Base-by-base conservation (phyloP, 257 asterid species). In the Przewalskia tangutica region DNA sequence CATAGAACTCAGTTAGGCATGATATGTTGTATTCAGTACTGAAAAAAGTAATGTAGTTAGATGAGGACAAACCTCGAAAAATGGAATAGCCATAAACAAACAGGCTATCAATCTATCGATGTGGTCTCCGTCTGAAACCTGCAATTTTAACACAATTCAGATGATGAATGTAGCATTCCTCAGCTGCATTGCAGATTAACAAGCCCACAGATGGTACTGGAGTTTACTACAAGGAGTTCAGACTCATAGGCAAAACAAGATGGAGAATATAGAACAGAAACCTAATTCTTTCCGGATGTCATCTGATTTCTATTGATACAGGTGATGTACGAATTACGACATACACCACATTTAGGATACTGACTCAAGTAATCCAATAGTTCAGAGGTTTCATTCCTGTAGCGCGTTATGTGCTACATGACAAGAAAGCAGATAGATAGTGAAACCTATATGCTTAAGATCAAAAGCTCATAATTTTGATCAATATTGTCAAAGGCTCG, bases 61-160 rank as follows among this genome's bases (percentile, higher is more conserved):
- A 73, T 65, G 79, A 83, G 53, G 81, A 66, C 81, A 68, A 75
- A 95, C 98, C 97, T 92, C 93, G 77, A 95, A 95, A 87, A 92
- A 89, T 55, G 98, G 97, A 86, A 95, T 87, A 78, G 98, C 97
- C 93, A 91, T 90, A 86, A 86, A 93, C 82, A 95, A 88, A 86
- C 97, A 93, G 56, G 97, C 87, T 85, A 93, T 93, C 78, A 95
- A 87, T 82, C 98, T 88, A 86, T 85, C 97, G 79, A 92, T 89
- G 85, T 95, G 98, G 88, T 95, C 98, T 77, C 94, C 97, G 82
- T 95, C 98, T n/a, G 89, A 51, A 82, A 89, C 96, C 98, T 95
- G 92, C 89, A 90, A 17, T 66, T 80, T 68, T 81, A 56, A 81
- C 84, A 51, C 77, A 77, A 83, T 17, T 79, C 34, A 46, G 71